Conservation (phyloP, 2,329 filamentous ascomycete species). For the Rugonectria rugulosa region DNA sequence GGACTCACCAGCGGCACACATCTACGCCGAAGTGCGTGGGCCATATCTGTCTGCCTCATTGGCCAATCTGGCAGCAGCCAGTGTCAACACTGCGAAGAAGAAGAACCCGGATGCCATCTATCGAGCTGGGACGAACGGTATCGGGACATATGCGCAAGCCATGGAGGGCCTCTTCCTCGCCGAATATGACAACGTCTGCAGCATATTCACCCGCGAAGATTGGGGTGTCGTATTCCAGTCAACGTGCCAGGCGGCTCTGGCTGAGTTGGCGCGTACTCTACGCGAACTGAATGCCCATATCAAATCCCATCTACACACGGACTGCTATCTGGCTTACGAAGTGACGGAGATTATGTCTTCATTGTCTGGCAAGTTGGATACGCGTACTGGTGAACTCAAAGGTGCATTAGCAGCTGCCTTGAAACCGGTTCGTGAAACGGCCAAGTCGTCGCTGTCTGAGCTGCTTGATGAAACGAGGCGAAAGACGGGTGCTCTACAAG, state of each 20-base stretch:
- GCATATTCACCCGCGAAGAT: conserved; percentile 85
- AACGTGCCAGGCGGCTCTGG: conserved; percentile 79
- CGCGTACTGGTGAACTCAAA: conserved; percentile 86
- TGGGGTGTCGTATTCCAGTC: conserved; percentile 81
- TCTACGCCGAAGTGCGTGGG: conserved; percentile 86
- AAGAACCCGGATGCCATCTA: conserved; percentile 86
- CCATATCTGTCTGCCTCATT: conserved; percentile 85
- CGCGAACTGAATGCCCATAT: conserved; percentile 91
- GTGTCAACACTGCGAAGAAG: conserved; percentile 82
- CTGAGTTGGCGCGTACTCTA: conserved; percentile 84
- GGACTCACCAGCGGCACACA: conserved; percentile 77
- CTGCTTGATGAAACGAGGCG: conserved; percentile 84
- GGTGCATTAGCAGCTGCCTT: conserved; percentile 82
- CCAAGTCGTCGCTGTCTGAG: conserved; percentile 83
- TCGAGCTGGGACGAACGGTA: conserved; percentile 86
- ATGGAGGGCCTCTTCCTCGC: conserved; percentile 87
- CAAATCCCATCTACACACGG: conserved; percentile 82
- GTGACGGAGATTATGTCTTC: conserved; percentile 89
- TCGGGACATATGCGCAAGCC: conserved; percentile 85
- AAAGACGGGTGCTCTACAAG: conserved; percentile 69
- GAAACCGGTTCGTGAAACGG: conserved; percentile 90
- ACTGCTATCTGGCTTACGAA: conserved; percentile 95
- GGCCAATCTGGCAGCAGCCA: conserved; percentile 86
- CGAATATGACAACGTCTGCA: conserved; percentile 90
- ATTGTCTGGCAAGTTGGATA: conserved; percentile 80